A percentile compares a stretch with the other conserved stretches of the same genome.
phyloP scores from a whole-genome alignment of 208 protist species.

The Trypanosoma brucei region DNA sequence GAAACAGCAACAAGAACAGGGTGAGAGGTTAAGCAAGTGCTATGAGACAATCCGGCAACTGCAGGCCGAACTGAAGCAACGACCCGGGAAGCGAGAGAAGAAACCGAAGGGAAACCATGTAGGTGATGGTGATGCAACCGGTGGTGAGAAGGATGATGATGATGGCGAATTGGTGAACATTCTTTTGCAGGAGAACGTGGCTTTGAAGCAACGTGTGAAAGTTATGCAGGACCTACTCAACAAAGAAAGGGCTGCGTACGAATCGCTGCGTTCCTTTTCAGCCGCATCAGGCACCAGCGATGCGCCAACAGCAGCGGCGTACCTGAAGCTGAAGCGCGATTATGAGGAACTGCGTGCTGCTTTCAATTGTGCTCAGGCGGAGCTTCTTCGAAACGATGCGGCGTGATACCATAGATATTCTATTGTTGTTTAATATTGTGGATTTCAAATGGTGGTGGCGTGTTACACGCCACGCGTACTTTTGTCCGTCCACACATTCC shows the following conservation, averaged over 20 bases:
- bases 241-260: slow-evolving; percentile 38
- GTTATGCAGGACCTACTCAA: slow-evolving; percentile 48
- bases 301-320: background rate
- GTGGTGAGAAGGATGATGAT: slow-evolving; percentile 7
- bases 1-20: slow-evolving; percentile 13
- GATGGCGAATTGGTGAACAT: background rate
- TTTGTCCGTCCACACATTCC: too few species aligned
- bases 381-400: background rate
- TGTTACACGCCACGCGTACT: too few species aligned
- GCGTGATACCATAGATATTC: background rate
- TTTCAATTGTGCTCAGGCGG: slow-evolving; percentile 19
- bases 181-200: slow-evolving; percentile 38
- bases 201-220: slow-evolving; percentile 50
- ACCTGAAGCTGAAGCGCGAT: slow-evolving; percentile 9
- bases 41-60: slow-evolving; percentile 17
- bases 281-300: background rate
- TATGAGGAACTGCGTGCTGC: slow-evolving; percentile 22
- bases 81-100: background rate
- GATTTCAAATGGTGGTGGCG: too few species aligned
- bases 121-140: background rate
- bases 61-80: slow-evolving; percentile 10
- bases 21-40: slow-evolving; percentile 12
- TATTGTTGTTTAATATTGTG: background rate
- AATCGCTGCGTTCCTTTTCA: slow-evolving; percentile 6
- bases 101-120: slow-evolving; percentile 1